phyloP scores from a whole-genome alignment of 1,284 basidiomycete species.

The Singerocomus inundabilis region DNA sequence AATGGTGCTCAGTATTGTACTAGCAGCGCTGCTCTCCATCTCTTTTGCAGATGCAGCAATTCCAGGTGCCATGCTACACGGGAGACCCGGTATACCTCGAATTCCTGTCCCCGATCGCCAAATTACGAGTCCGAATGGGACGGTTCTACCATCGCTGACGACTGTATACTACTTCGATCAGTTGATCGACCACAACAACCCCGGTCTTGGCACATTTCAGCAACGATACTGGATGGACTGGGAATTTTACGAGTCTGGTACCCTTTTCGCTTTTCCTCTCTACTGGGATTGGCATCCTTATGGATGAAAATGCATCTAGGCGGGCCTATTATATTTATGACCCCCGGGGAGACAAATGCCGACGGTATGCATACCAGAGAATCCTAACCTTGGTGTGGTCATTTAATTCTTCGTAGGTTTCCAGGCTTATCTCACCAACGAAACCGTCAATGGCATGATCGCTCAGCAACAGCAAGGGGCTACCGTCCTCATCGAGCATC shows the following conservation, averaged over 20 bases:
- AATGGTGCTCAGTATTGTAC: slow-evolving; percentile 13
- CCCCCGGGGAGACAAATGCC: too few species aligned
- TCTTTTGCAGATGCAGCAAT: slow-evolving; percentile 22
- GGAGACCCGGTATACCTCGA: slow-evolving; percentile 16
- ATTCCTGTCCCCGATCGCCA: slow-evolving; percentile 14
- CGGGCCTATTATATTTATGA: slow-evolving; percentile 66
- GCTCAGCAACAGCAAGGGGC: slow-evolving; percentile 66
- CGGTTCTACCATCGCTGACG: slow-evolving; percentile 28
- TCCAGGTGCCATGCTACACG: slow-evolving; percentile 20
- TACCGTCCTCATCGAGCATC: slow-evolving; percentile 59
- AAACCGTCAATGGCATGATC: slow-evolving; percentile 62
- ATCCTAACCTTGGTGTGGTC: slow-evolving; percentile 33
- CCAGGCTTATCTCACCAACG: slow-evolving; percentile 59
- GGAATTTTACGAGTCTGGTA: slow-evolving; percentile 60
- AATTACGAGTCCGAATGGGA: slow-evolving; percentile 20
- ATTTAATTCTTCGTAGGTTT: slow-evolving; percentile 44
- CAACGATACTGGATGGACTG: slow-evolving; percentile 67
- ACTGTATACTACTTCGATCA: slow-evolving; percentile 67
- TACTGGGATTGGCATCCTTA: not conserved
- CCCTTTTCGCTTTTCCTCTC: slow-evolving; percentile 2
- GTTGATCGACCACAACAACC: slow-evolving; percentile 69
- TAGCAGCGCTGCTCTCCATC: slow-evolving; percentile 8
- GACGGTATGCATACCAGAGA: slow-evolving; percentile 34
- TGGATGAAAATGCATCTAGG: slow-evolving; percentile 37
- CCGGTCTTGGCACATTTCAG: slow-evolving; percentile 65